Conservation (phyloP, 2,329 filamentous ascomycete genomes). For the Hypoxylon sp. region DNA sequence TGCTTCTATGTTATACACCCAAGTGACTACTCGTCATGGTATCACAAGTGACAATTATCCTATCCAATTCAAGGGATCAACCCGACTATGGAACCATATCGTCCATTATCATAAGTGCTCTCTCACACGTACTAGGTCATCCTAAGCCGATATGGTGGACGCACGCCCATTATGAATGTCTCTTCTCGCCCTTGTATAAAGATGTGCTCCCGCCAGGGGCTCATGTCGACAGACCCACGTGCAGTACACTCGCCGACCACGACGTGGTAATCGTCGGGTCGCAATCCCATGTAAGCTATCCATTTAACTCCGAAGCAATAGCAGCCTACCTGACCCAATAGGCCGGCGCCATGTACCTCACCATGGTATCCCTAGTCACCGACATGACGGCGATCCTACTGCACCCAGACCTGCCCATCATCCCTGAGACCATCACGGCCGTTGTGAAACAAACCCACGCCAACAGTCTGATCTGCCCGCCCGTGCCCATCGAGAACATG, state of each 20-base stretch:
- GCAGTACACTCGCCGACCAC: slow-evolving; percentile 33
- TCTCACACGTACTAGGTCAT: slow-evolving; percentile 42
- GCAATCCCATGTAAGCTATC: slow-evolving; percentile 35
- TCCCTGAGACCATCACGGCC: slow-evolving; percentile 41
- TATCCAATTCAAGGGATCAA: background rate
- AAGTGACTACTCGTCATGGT: background rate
- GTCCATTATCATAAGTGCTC: background rate
- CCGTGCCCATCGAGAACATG: slow-evolving; percentile 45
- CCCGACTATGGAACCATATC: background rate
- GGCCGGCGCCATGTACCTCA: slow-evolving; percentile 37
- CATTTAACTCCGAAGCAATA: background rate
- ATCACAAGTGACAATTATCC: background rate
- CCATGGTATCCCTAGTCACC: slow-evolving; percentile 24
- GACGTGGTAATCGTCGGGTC: slow-evolving; percentile 32
- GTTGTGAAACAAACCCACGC: slow-evolving; percentile 35
- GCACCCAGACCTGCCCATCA: slow-evolving; percentile 37
- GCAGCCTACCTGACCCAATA: slow-evolving; percentile 17
- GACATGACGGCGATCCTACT: slow-evolving; percentile 40
- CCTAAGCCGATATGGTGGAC: slow-evolving; percentile 49
- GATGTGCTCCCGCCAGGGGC: slow-evolving; percentile 27
- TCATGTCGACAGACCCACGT: slow-evolving; percentile 25
- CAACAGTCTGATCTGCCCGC: slow-evolving; percentile 36
- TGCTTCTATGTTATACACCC: background rate
- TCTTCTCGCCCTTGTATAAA: slow-evolving; percentile 33
- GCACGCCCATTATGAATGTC: slow-evolving; percentile 33